Conservation (phyloP, 2,329 filamentous ascomycete genomes). For the Nemania bipapillata region DNA sequence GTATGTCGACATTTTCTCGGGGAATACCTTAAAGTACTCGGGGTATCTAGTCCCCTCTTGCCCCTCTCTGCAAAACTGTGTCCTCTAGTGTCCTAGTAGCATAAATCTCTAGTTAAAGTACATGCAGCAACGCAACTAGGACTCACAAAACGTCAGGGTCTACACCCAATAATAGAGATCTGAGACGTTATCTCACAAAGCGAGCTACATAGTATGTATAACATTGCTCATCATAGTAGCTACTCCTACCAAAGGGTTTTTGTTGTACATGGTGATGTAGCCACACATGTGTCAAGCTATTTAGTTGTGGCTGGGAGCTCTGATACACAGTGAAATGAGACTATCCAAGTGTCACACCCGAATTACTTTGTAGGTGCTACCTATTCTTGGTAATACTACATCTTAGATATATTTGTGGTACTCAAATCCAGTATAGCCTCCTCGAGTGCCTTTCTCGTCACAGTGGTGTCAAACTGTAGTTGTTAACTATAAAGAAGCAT, state of each 20-base stretch:
- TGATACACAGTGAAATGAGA: background rate
- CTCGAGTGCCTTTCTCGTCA: no score
- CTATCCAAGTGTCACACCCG: background rate
- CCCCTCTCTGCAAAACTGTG: background rate
- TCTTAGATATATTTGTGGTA: no score
- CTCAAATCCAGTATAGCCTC: no score
- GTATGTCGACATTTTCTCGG: slow-evolving; percentile 13
- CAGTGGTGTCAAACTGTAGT: no score
- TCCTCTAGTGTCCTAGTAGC: background rate
- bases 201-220: no score
- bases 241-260: background rate
- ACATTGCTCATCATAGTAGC: no score
- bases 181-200: no score
- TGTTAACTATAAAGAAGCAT: no score
- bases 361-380: no score
- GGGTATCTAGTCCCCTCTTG: background rate
- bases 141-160: background rate
- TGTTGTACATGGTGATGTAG: background rate
- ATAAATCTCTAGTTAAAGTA: background rate
- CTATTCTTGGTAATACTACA: no score
- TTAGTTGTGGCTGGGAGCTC: background rate
- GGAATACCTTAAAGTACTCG: background rate
- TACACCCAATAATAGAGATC: background rate
- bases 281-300: background rate
- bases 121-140: background rate